A percentile compares a stretch with the other conserved stretches of the same genome.
Conservation (phyloP, 352 stramenopile genomes). For the Hyaloperonospora arabidopsidis region DNA sequence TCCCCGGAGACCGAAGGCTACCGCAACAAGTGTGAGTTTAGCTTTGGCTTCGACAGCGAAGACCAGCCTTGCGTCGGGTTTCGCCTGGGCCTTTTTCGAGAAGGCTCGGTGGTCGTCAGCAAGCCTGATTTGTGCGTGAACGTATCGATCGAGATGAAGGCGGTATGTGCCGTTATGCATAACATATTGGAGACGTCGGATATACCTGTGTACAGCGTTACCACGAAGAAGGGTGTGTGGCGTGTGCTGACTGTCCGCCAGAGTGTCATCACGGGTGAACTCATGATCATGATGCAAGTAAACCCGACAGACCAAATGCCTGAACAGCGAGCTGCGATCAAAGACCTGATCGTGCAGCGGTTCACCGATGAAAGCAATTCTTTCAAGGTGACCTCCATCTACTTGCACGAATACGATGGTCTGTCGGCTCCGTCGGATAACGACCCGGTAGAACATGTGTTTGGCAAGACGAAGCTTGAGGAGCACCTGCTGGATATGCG, state of each 20-base stretch:
- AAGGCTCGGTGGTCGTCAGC: slow-evolving; percentile 64
- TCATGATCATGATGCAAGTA: slow-evolving; percentile 78
- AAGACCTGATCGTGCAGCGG: slow-evolving; percentile 35
- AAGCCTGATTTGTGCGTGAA: slow-evolving; percentile 68
- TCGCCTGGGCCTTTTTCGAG: slow-evolving; percentile 73
- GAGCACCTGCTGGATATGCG: slow-evolving; percentile 82
- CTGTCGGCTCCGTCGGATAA: slow-evolving; percentile 84
- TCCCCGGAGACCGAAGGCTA: slow-evolving; percentile 86
- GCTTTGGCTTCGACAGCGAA: slow-evolving; percentile 79
- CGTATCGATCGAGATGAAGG: slow-evolving; percentile 77
- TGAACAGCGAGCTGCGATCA: slow-evolving; percentile 33
- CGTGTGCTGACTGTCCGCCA: slow-evolving; percentile 65
- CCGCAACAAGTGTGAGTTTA: slow-evolving; percentile 98
- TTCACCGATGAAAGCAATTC: slow-evolving; percentile 35
- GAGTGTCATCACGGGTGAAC: slow-evolving; percentile 52
- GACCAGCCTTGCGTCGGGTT: slow-evolving; percentile 82
- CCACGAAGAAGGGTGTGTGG: slow-evolving; percentile 65
- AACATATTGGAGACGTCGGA: slow-evolving; percentile 42
- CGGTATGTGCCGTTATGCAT: slow-evolving; percentile 62
- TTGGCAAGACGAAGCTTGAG: slow-evolving; percentile 62
- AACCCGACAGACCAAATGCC: slow-evolving; percentile 37
- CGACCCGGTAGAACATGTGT: slow-evolving; percentile 79
- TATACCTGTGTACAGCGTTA: slow-evolving; percentile 68
- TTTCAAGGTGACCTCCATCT: slow-evolving; percentile 83
- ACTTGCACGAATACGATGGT: slow-evolving; percentile 89